Base-by-base conservation (phyloP, 1,284 basidiomycete genomes). In the Cryptococcus maquisensis region DNA sequence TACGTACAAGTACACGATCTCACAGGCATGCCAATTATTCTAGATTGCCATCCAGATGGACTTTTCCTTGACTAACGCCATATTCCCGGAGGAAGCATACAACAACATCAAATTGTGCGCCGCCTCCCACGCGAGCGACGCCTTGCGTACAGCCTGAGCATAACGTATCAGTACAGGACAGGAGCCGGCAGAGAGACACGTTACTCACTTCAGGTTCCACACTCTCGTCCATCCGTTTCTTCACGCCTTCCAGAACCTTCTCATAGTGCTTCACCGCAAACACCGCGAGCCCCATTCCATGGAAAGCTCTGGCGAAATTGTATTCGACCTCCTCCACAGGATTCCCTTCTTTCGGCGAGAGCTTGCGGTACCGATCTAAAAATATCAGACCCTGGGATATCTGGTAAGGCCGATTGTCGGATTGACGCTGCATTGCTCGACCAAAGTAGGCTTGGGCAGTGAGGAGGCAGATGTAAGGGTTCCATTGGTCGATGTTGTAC, bases 261-360 rank as follows among this genome's bases (percentile, higher is more conserved):
- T 92, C 84, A 66, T 94, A 96, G 71, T 95, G 91, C 53, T 81
- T 84, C 7, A 85, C 83, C 0, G 92, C 91, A 60, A 90, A 83
- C 12, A 87, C 84, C 47, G 85, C 81, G 9, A 96, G 75, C 9
- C 92, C 89, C 15, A 98, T 79, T 54, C 92, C 87, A 68, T 98
- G 94, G 69, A 96, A 96, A 0, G 85, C 83, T 42, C 95, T 80
- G 0, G 87, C 95, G 69, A 90, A 88, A 71, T 98, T 98, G 75
- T 86, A 98, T 61, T 97, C 91, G 2, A 93, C 86, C 68, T 93
- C 89, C 47, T 83, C 83, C n/a, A 76, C 73, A 3, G 75, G 69
- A 37, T 79, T 74, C 0, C 62, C 67, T 47, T 54, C 79, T 76
- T 55, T 45, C 82, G 79, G 36, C 39, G 59, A 69, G 32, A 87